A percentile compares a stretch with the other conserved stretches of the same genome.
phyloP scores from a whole-genome alignment of 129 eudicot species.

The Smallanthus sonchifolius region DNA sequence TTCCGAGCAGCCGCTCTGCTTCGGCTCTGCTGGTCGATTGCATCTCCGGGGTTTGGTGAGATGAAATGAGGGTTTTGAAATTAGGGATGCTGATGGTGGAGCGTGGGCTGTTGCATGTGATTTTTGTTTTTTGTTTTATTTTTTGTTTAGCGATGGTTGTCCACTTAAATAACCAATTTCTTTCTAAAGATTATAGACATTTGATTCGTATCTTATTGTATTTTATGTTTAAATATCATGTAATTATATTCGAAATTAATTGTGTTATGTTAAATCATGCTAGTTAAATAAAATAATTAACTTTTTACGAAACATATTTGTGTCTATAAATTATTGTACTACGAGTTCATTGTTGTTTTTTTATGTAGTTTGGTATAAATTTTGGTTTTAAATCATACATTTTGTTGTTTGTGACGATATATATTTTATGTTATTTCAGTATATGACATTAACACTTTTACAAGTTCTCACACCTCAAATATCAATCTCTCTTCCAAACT shows the following conservation, averaged over 20 bases:
- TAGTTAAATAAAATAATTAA: no score
- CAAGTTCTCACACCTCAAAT: no score
- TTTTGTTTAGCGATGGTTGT: neutral
- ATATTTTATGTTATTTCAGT: no score
- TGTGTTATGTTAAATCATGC: no score
- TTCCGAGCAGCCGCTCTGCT: constrained; percentile 79
- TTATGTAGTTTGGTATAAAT: no score
- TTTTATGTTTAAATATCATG: neutral
- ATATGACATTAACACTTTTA: no score
- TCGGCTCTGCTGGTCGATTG: constrained; percentile 64
- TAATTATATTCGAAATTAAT: neutral
- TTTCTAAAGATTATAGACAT: neutral
- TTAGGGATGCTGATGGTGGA: neutral
- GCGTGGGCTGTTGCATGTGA: neutral
- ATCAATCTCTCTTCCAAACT: no score
- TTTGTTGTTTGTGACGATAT: no score
- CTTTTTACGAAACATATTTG: no score
- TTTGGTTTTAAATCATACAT: no score
- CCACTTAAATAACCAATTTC: neutral
- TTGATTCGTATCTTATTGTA: neutral
- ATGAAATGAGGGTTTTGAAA: constrained; percentile 9
- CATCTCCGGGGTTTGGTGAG: constrained; percentile 10
- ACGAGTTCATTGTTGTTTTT: no score
- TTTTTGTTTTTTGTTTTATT: neutral
- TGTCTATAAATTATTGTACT: no score